phyloP scores from a whole-genome alignment of 1,139 yeast genomes.

The Nakaseomyces kungkrabaensis region DNA sequence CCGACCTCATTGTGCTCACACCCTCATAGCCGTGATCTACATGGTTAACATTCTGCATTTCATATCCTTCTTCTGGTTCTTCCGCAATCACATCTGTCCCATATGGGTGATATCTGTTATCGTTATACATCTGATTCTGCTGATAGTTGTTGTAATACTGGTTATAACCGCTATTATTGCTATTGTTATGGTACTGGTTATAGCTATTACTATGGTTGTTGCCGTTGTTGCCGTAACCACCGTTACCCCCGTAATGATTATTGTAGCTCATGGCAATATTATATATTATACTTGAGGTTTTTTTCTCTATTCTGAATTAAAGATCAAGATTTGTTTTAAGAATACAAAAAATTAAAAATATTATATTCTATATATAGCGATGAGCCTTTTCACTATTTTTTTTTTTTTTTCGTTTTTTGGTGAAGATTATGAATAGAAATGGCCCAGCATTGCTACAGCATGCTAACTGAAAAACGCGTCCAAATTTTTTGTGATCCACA shows the following conservation, averaged over 20 bases:
- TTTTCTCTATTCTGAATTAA: neutral
- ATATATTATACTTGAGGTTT: neutral
- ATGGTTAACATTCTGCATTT: neutral
- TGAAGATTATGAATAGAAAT: too few relatives aligned
- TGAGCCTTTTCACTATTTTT: neutral
- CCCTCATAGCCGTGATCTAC: constrained; percentile 1
- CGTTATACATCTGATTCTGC: neutral
- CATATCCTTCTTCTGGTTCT: neutral
- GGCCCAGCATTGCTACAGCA: too few relatives aligned
- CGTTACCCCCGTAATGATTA: neutral
- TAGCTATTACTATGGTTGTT: neutral
- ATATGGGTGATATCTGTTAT: constrained; percentile 1
- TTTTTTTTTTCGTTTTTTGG: too few relatives aligned
- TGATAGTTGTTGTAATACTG: neutral
- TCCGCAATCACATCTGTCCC: neutral
- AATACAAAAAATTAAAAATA: neutral
- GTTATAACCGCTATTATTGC: neutral
- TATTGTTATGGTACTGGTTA: neutral
- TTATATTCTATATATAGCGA: constrained; percentile 1
- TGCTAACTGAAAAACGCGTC: too few relatives aligned
- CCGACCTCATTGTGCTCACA: neutral
- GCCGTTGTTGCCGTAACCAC: neutral
- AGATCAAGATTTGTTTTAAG: too few relatives aligned
- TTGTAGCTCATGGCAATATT: constrained; percentile 5
- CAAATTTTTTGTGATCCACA: neutral